Evolutionary conservation across 2,329 filamentous ascomycete species (phyloP).

Genomic region (Beauveria rudraprayagi): DNA sequence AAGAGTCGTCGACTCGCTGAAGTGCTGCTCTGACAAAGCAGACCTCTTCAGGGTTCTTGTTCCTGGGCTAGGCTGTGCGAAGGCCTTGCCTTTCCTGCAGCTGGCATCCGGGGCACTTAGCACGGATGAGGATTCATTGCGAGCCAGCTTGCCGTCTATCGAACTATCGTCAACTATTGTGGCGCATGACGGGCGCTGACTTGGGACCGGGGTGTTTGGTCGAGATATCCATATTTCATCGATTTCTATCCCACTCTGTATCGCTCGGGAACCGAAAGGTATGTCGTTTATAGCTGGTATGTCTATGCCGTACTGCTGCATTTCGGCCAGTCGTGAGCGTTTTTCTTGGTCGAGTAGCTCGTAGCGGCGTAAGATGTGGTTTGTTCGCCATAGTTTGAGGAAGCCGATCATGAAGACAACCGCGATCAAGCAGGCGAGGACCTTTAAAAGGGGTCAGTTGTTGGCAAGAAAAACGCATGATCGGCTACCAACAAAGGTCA

Average conservation of each 20-base stretch:
- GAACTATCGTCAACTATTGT: conserved; percentile 16
- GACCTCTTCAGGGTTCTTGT: not conserved
- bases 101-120: not conserved
- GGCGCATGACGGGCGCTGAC: conserved; percentile 18
- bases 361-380: conserved; percentile 47
- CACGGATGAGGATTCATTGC: not conserved
- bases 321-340: conserved; percentile 42
- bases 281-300: conserved; percentile 45
- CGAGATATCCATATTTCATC: conserved; percentile 75
- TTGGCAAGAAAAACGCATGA: not conserved
- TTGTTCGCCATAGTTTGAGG: conserved; percentile 57
- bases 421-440: conserved; percentile 63
- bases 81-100: conserved; percentile 17
- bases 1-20: not conserved
- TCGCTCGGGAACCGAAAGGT: conserved; percentile 78
- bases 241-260: conserved; percentile 74
- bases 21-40: conserved; percentile 1
- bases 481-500: conserved; percentile 66
- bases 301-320: conserved; percentile 46
- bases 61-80: not conserved
- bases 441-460: conserved; percentile 35
- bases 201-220: conserved; percentile 32
- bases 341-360: conserved; percentile 61
- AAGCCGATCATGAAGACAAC: conserved; percentile 61
- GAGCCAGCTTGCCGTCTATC: not conserved